These are phyloP conservation scores for Crithidia fasciculata DNA, from an alignment of 208 protist species.

Conservation along the genomic window DNA sequence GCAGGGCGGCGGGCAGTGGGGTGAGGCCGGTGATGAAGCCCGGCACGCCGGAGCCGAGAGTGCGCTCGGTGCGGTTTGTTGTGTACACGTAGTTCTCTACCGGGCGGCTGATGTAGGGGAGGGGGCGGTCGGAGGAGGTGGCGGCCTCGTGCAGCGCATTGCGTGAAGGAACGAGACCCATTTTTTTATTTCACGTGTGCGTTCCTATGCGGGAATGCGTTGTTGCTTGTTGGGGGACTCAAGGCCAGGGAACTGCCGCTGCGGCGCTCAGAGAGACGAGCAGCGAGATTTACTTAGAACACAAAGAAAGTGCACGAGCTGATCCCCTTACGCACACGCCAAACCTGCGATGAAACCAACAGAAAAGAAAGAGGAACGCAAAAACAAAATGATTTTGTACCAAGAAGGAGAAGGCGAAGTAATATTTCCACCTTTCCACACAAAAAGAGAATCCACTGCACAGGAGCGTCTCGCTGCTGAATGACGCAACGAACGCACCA, in stretches of 20 bases:
- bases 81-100: constrained; percentile 35
- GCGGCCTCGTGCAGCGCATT: constrained; percentile 13
- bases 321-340: no score
- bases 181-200: background rate
- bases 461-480: no score
- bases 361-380: no score
- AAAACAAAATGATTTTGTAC: no score
- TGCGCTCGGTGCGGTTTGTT: constrained; percentile 26
- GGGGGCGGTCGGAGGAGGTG: background rate
- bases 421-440: no score
- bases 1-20: constrained; percentile 8
- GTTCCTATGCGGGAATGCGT: background rate
- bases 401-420: no score
- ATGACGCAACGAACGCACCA: no score
- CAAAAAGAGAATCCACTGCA: no score
- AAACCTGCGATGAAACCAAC: no score
- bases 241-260: no score
- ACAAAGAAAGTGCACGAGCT: background rate
- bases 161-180: constrained; percentile 38
- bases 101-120: constrained; percentile 48
- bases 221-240: background rate
- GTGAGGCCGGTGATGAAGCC: background rate
- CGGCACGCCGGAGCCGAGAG: constrained; percentile 12
- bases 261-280: no score
- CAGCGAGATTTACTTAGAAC: background rate